Conservation (phyloP, 2,329 filamentous ascomycete genomes). For the Alternaria triticina region DNA sequence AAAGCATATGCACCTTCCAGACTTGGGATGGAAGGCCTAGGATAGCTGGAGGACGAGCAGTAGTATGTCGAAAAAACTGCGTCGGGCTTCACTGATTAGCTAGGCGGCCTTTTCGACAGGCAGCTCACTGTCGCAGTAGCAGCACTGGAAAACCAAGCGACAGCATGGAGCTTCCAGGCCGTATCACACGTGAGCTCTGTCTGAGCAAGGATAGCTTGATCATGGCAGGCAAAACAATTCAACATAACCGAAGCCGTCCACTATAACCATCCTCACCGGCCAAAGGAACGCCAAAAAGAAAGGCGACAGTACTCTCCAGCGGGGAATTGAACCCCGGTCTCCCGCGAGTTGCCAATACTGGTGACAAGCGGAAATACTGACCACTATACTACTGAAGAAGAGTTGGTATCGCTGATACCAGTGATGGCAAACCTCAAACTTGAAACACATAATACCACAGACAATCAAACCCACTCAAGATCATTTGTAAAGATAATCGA, state of each 20-base stretch:
- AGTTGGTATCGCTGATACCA: neutral
- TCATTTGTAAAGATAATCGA: neutral
- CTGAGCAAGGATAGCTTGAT: neutral
- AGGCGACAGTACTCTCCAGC: neutral
- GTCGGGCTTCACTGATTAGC: neutral
- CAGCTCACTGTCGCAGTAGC: no score
- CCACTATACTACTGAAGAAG: conserved; percentile 5
- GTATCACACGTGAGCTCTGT: neutral
- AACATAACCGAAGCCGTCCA: neutral
- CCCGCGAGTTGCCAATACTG: neutral
- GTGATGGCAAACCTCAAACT: neutral
- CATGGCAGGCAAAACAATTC: neutral
- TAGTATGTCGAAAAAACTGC: neutral
- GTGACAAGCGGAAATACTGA: conserved; percentile 3
- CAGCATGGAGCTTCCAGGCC: no score
- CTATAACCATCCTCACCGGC: neutral
- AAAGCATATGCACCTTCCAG: neutral
- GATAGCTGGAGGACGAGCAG: neutral
- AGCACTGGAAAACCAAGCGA: neutral
- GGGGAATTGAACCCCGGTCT: conserved; percentile 1
- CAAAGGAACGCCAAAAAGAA: neutral
- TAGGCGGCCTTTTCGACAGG: no score
- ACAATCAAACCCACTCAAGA: neutral
- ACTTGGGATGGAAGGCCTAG: neutral
- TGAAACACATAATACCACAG: no score